phyloP scores from a whole-genome alignment of 1,139 yeast genomes.

The Geotrichum siamense region DNA sequence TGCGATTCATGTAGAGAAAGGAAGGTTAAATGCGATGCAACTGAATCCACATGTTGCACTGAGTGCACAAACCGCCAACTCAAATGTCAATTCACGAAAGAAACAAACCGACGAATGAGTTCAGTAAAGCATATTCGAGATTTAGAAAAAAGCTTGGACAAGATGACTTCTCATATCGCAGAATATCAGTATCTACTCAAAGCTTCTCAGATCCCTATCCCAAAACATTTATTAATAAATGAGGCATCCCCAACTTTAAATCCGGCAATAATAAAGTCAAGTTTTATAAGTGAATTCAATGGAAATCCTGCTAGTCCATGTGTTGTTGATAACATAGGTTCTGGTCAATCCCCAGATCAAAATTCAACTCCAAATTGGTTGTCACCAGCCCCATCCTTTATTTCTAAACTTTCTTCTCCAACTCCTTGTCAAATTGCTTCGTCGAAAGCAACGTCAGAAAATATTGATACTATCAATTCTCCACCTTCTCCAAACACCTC shows the following conservation, averaged over 20 bases:
- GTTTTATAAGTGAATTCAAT: not conserved
- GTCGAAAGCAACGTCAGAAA: constrained; percentile 10
- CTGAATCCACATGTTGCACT: constrained; percentile 29
- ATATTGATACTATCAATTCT: constrained; percentile 4
- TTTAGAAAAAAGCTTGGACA: constrained; percentile 21
- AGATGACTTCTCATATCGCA: constrained; percentile 16
- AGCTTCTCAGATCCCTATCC: constrained; percentile 22
- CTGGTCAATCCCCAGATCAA: constrained; percentile 6
- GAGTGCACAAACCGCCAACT: constrained; percentile 29
- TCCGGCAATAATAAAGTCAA: not conserved
- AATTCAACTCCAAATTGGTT: constrained; percentile 3
- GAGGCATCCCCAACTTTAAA: constrained; percentile 17
- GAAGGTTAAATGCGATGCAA: constrained; percentile 33
- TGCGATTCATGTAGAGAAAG: constrained; percentile 33
- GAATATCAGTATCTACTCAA: constrained; percentile 20
- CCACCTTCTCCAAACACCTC: constrained; percentile 7
- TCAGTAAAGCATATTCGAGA: constrained; percentile 25
- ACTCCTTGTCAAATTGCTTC: constrained; percentile 3
- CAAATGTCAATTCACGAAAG: constrained; percentile 31
- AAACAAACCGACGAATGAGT: constrained; percentile 26
- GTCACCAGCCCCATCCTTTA: constrained; percentile 4
- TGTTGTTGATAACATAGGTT: not conserved
- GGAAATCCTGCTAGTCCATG: not conserved
- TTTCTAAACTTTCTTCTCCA: constrained; percentile 10
- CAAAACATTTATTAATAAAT: constrained; percentile 21